These are phyloP conservation scores for Lentinula detonsa DNA, from an alignment of 768 basidiomycete genomes.

Conservation along the genomic window DNA sequence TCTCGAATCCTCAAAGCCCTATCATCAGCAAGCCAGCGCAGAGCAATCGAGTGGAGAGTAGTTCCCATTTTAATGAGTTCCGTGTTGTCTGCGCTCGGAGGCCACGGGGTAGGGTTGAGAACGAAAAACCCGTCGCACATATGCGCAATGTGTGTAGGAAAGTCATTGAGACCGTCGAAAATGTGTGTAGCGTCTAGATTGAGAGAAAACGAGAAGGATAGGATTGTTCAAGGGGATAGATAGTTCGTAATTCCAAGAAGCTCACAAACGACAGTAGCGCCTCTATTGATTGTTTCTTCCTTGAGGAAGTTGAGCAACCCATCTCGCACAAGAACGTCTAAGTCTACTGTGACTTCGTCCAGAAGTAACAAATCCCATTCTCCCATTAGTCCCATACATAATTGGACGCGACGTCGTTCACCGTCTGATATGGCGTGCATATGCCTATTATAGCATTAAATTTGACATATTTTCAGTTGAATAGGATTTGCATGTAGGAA, in stretches of 20 bases:
- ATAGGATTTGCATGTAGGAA: no score
- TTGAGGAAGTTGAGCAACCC: constrained; percentile 87
- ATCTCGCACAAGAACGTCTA: constrained; percentile 92
- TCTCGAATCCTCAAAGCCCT: constrained; percentile 55
- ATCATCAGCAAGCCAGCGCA: constrained; percentile 87
- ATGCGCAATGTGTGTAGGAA: constrained; percentile 91
- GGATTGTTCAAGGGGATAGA: no score
- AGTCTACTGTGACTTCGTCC: constrained; percentile 96
- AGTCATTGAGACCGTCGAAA: constrained; percentile 45
- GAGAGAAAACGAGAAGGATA: not conserved
- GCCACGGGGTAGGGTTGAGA: constrained; percentile 68
- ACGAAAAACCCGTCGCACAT: constrained; percentile 80
- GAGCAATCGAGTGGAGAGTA: constrained; percentile 63
- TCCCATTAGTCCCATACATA: constrained; percentile 89
- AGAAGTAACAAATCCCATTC: constrained; percentile 91
- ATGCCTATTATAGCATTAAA: not conserved
- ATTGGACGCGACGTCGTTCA: constrained; percentile 78
- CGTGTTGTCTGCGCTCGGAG: constrained; percentile 23
- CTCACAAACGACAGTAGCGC: constrained; percentile 85
- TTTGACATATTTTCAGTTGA: not conserved
- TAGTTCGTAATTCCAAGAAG: not conserved
- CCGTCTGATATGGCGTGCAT: constrained; percentile 79
- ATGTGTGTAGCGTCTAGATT: constrained; percentile 79
- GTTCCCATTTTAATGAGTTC: constrained; percentile 15
- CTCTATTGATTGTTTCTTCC: constrained; percentile 69